Evolutionary conservation across 352 stramenopile species (phyloP).

Genomic region (Pythium scleroteichum): DNA sequence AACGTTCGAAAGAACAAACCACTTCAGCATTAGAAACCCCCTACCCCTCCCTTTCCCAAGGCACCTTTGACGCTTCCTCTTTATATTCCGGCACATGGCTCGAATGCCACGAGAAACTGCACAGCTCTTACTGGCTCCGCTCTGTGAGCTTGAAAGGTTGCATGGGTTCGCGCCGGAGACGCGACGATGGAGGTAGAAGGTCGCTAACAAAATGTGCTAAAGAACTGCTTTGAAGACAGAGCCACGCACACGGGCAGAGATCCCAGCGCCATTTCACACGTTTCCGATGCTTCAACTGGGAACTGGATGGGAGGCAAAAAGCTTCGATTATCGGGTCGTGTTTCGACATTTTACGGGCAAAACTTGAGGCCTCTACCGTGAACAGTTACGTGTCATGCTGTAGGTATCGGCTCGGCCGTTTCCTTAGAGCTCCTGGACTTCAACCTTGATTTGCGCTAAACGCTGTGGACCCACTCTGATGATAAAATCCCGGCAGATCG

Average conservation of each 20-base stretch:
- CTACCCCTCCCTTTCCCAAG: neutral
- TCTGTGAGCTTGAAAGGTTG: slow-evolving; percentile 26
- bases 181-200: neutral
- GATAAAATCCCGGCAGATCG: slow-evolving; percentile 3
- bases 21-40: neutral
- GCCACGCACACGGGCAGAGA: slow-evolving; percentile 10
- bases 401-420: slow-evolving; percentile 15
- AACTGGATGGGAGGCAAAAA: neutral
- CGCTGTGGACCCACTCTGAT: slow-evolving; percentile 2
- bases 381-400: slow-evolving; percentile 12
- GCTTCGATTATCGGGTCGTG: too few relatives aligned
- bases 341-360: slow-evolving; percentile 14
- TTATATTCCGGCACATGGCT: too few relatives aligned
- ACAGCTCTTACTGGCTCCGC: neutral
- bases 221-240: neutral
- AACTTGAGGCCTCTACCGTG: slow-evolving; percentile 5
- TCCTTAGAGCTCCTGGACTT: slow-evolving; percentile 15
- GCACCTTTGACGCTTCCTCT: neutral
- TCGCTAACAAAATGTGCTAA: neutral
- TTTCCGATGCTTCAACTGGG: neutral
- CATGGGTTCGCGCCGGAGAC: slow-evolving; percentile 13
- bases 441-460: too few relatives aligned
- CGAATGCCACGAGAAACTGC: slow-evolving; percentile 1
- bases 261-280: neutral
- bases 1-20: slow-evolving; percentile 16